Conservation (phyloP, 2,329 filamentous ascomycete genomes). For the Beauveria sp. region DNA sequence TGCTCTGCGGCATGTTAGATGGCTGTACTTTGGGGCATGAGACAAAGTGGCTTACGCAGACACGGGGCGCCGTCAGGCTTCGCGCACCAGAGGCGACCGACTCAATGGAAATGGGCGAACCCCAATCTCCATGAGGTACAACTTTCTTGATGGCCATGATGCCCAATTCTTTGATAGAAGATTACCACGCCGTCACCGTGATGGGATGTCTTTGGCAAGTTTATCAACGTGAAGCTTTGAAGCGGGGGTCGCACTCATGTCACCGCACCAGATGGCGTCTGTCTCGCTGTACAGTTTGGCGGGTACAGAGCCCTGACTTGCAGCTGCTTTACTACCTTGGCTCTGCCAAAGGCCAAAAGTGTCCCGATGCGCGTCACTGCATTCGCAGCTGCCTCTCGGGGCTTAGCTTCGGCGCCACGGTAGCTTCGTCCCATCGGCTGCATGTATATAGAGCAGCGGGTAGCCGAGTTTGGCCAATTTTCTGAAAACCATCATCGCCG, state of each 20-base stretch:
- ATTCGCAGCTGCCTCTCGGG: neutral
- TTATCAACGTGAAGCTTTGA: neutral
- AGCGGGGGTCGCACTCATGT: neutral
- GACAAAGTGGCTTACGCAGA: conserved; percentile 21
- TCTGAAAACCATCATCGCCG: too few relatives aligned
- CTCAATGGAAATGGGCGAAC: conserved; percentile 30
- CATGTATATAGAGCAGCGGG: neutral
- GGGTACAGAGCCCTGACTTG: neutral
- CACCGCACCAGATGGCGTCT: neutral
- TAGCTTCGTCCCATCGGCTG: neutral
- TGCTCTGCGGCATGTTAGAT: conserved; percentile 15
- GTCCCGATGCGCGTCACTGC: too few relatives aligned
- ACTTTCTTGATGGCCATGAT: conserved; percentile 20
- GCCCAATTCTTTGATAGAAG: neutral
- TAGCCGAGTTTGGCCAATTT: too few relatives aligned
- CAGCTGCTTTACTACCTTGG: too few relatives aligned
- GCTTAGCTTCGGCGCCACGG: neutral
- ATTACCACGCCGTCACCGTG: neutral
- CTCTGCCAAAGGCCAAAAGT: too few relatives aligned
- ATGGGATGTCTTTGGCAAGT: neutral
- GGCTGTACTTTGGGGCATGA: neutral
- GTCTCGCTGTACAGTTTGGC: neutral
- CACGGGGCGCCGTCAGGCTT: conserved; percentile 26
- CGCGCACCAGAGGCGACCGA: conserved; percentile 28
- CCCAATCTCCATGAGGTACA: conserved; percentile 31